phyloP scores from a whole-genome alignment of 129 eudicot species.

The Cynara cardunculus region DNA sequence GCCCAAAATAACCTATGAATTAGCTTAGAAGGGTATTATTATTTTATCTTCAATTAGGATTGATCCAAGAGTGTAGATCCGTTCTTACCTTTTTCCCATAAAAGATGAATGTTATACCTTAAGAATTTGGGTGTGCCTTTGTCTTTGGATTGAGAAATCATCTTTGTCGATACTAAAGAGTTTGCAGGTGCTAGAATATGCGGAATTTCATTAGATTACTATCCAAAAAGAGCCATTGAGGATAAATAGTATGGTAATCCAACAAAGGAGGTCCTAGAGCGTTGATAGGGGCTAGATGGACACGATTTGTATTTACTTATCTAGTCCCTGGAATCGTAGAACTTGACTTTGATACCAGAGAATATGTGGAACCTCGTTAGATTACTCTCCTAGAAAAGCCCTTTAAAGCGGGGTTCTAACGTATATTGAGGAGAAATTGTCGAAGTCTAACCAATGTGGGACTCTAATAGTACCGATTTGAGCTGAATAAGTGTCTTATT shows the following conservation, averaged over 20 bases:
- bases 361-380: no score
- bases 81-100: neutral
- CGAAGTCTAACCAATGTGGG: neutral
- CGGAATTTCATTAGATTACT: neutral
- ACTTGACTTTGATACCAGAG: no score
- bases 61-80: no score
- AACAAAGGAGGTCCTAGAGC: no score
- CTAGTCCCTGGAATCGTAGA: neutral
- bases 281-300: neutral
- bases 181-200: neutral
- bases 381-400: neutral
- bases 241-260: no score
- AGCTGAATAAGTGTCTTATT: no score
- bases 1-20: no score
- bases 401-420: neutral
- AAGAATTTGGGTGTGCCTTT: neutral
- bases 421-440: neutral
- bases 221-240: neutral
- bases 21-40: no score
- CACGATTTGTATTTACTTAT: neutral
- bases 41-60: no score
- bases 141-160: neutral
- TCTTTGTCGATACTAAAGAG: neutral
- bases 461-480: neutral
- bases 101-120: neutral